Evolutionary conservation across 2,329 filamentous ascomycete species (phyloP).

Genomic region (Botryotinia narcissicola): DNA sequence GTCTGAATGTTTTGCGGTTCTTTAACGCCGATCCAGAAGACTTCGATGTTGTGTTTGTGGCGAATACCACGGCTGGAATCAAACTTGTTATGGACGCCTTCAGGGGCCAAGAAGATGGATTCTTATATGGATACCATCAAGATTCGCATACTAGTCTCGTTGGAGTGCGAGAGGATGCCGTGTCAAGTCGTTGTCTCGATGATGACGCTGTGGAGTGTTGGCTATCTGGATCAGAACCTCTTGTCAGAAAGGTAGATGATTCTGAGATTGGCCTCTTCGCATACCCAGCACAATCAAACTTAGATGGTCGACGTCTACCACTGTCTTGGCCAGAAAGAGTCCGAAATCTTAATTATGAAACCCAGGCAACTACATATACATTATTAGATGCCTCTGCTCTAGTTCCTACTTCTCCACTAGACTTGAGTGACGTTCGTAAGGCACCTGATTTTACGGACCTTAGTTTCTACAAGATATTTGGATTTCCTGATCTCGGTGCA

Average conservation of each 20-base stretch:
- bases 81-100: slow-evolving; percentile 83
- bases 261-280: slow-evolving; percentile 58
- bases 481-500: slow-evolving; percentile 87
- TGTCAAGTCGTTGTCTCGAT: slow-evolving; percentile 62
- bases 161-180: slow-evolving; percentile 72
- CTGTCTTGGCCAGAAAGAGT: slow-evolving; percentile 61
- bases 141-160: slow-evolving; percentile 86
- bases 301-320: slow-evolving; percentile 65
- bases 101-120: slow-evolving; percentile 65
- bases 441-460: slow-evolving; percentile 83
- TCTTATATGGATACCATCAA: slow-evolving; percentile 78
- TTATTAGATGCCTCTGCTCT: slow-evolving; percentile 82
- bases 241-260: slow-evolving; percentile 34
- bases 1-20: slow-evolving; percentile 68
- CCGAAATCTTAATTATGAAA: slow-evolving; percentile 38
- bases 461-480: slow-evolving; percentile 97
- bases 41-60: slow-evolving; percentile 87
- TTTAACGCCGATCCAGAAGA: slow-evolving; percentile 78
- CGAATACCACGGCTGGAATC: slow-evolving; percentile 87
- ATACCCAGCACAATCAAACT: slow-evolving; percentile 59
- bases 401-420: slow-evolving; percentile 72
- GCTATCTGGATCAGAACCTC: slow-evolving; percentile 47
- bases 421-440: slow-evolving; percentile 58
- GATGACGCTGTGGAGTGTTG: slow-evolving; percentile 64
- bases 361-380: slow-evolving; percentile 51